phyloP scores from a whole-genome alignment of 352 stramenopile genomes.

The Pythium chondricola region DNA sequence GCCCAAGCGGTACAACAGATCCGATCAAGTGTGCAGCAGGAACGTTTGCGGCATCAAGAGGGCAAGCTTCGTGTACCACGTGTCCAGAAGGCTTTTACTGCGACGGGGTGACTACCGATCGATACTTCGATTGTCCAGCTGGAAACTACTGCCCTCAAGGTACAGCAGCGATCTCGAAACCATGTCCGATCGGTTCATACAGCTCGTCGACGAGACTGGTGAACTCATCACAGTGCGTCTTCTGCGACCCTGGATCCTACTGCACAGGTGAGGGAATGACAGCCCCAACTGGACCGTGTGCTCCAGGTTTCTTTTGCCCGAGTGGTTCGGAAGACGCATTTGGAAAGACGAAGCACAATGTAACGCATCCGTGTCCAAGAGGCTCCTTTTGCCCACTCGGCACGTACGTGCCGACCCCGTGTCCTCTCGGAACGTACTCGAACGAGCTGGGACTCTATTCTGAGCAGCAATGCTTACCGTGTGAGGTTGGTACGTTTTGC shows the following conservation, averaged over 20 bases:
- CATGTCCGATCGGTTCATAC: constrained; percentile 75
- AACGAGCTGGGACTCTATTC: constrained; percentile 36
- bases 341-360: constrained; percentile 27
- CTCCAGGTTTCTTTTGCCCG: constrained; percentile 51
- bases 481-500: constrained; percentile 49
- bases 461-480: constrained; percentile 45
- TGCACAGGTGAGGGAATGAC: constrained; percentile 26
- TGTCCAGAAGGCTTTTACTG: constrained; percentile 70
- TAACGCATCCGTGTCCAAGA: constrained; percentile 38
- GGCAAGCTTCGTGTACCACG: constrained; percentile 22
- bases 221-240: constrained; percentile 32
- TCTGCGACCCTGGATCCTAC: constrained; percentile 35
- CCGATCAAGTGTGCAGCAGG: constrained; percentile 40
- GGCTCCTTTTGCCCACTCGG: constrained; percentile 71
- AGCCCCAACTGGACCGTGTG: constrained; percentile 31
- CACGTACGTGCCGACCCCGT: constrained; percentile 52
- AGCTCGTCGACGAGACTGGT: constrained; percentile 27
- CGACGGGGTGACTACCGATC: constrained; percentile 38
- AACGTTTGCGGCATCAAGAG: constrained; percentile 26
- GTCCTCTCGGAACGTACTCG: constrained; percentile 53
- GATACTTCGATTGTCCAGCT: constrained; percentile 33
- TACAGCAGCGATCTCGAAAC: constrained; percentile 27
- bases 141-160: constrained; percentile 43
- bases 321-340: constrained; percentile 32
- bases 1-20: constrained; percentile 33